Evolutionary conservation across 306 rosid genomes (phyloP), one percentile per base, ranked within the genome.

Genomic region (Vigna reflexopilosa): DNA sequence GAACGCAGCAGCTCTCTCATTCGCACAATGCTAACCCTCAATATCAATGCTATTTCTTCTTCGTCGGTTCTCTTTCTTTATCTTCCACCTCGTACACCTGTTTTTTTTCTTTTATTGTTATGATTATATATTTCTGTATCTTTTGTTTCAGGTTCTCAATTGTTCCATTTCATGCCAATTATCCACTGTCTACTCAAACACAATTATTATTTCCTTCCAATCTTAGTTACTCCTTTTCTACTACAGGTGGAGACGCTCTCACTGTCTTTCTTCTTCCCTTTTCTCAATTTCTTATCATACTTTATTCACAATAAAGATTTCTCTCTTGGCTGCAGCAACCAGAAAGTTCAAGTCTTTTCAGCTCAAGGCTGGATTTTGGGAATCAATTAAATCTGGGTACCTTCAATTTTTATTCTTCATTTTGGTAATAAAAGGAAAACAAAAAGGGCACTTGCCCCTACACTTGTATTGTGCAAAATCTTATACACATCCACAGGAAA

Each of bases 331-430:
- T 79, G 76, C 91, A 91, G 99, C 68, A 8, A 81, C 86, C 32
- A 88, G 70, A 84, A 90, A 83, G 87, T 75, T 81, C 5, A 90
- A 69, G 73, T 56, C 75, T 81, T 89, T 82, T 81, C 88, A 77
- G 78, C 88, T 90, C 81, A 90, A 80, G 72, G 90, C 97, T 84
- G 86, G 94, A 78, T 93, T 93, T 50, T 95, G 99, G 99, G 98
- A 95, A 34, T 89, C 93, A 62, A 89, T 95, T 78, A 95, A 86
- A 85, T 89, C 99, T 75, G 98, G 99, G 99, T 95, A 91, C 59
- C 48, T 58, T 81, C 44, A n/a, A 42, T 78, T 76, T 50, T 22
- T 17, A 71, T 77, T 45, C 13, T 17, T 17, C 38, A 24, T 49
- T 56, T 49, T 44, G 44, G 2, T 36, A 67, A 57, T 66, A 1